Conservation (phyloP, 306 rosid species). For the Crataegus laevigata region DNA sequence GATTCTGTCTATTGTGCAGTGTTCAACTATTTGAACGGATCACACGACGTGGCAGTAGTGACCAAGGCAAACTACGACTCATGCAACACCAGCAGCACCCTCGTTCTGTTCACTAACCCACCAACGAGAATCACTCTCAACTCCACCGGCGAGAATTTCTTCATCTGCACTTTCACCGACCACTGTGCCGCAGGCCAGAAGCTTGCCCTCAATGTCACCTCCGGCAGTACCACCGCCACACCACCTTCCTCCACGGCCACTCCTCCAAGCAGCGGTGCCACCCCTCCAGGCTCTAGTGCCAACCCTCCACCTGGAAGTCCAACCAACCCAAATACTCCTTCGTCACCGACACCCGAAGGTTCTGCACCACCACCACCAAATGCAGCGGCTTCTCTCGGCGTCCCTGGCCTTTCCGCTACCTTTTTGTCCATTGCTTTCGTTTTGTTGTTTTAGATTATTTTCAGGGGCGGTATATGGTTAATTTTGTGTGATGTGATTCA, state of each 20-base stretch:
- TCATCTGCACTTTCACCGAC: neutral
- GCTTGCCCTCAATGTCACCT: neutral
- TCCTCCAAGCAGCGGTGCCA: neutral
- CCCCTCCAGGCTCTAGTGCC: neutral
- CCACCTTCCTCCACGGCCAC: neutral
- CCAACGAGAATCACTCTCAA: neutral
- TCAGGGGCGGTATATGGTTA: conserved; percentile 7
- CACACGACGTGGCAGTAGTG: conserved; percentile 54
- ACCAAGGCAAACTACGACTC: conserved; percentile 25
- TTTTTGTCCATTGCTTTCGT: conserved; percentile 32
- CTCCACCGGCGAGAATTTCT: neutral
- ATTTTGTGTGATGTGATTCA: neutral
- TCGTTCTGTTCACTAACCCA: neutral
- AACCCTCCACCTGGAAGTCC: conserved; percentile 5
- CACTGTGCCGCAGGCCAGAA: neutral
- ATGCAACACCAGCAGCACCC: neutral
- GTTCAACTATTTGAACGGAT: conserved; percentile 34
- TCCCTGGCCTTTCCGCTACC: conserved; percentile 28
- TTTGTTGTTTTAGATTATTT: conserved; percentile 31
- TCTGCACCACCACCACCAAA: conserved; percentile 22
- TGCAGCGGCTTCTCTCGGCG: conserved; percentile 24
- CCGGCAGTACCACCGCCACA: neutral
- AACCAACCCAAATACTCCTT: conserved; percentile 23
- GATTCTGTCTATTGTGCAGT: conserved; percentile 21
- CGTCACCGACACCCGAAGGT: conserved; percentile 16